These are phyloP conservation scores for Brassica cretica DNA, from an alignment of 345 rosid species.

Conservation along the genomic window DNA sequence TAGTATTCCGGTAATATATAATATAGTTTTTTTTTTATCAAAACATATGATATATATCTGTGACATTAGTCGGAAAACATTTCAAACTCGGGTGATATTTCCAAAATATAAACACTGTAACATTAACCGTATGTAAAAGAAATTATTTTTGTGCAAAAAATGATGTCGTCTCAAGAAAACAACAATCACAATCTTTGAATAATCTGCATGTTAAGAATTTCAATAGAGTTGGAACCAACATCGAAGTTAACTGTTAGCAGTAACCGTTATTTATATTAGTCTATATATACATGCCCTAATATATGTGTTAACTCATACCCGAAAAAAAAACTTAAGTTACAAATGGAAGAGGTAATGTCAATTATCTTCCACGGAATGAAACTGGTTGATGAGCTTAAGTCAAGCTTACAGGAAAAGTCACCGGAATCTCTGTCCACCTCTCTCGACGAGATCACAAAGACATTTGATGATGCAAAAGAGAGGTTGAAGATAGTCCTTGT, in stretches of 20 bases:
- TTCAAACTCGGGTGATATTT: no score
- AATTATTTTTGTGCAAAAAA: not conserved
- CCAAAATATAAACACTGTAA: no score
- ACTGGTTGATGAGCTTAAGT: conserved; percentile 54
- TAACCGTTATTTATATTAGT: conserved; percentile 24
- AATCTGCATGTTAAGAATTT: conserved; percentile 10
- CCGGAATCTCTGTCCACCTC: conserved; percentile 38
- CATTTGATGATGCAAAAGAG: conserved; percentile 41
- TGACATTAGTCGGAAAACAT: no score
- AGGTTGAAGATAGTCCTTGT: conserved; percentile 28
- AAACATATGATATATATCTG: no score
- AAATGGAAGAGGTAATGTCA: conserved; percentile 49
- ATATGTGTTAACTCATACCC: not conserved
- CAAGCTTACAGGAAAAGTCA: conserved; percentile 41
- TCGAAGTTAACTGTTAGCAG: conserved; percentile 33
- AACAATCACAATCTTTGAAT: conserved; percentile 21
- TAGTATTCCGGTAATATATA: no score
- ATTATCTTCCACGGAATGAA: conserved; percentile 50
- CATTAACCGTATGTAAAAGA: no score
- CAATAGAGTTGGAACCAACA: conserved; percentile 34
- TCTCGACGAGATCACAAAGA: conserved; percentile 50
- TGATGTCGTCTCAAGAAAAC: conserved; percentile 9
- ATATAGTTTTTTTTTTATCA: no score
- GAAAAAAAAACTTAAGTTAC: not conserved
- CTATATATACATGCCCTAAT: conserved; percentile 26